Evolutionary conservation across 1,284 basidiomycete species (phyloP).

Genomic region (Coniophora puteana): DNA sequence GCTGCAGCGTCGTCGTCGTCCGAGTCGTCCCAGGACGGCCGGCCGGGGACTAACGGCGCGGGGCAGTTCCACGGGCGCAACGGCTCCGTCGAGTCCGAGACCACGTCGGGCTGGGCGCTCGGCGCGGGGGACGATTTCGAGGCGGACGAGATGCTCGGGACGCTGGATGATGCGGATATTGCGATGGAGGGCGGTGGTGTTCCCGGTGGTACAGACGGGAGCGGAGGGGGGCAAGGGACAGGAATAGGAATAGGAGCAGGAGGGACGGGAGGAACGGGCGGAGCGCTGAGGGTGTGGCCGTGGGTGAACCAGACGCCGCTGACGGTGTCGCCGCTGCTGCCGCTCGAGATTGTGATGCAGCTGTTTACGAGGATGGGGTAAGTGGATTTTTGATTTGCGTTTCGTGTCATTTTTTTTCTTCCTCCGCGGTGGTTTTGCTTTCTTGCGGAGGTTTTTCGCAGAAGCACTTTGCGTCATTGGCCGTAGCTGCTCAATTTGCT

Average conservation of each 20-base stretch:
- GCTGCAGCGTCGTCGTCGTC: too few species aligned
- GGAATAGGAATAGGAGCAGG: conserved; percentile 62
- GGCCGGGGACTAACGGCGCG: too few species aligned
- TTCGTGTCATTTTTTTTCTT: not conserved
- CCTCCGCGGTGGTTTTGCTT: too few species aligned
- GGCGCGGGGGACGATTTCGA: conserved; percentile 69
- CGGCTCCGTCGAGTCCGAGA: conserved; percentile 44
- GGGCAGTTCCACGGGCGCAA: conserved; percentile 33
- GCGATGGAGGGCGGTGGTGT: conserved; percentile 40
- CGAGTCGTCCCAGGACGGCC: too few species aligned
- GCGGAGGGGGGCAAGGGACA: conserved; percentile 52
- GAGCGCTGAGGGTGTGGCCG: conserved; percentile 76
- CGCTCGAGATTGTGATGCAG: conserved; percentile 95
- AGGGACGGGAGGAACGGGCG: conserved; percentile 49
- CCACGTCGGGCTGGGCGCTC: conserved; percentile 48
- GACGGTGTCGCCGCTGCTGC: conserved; percentile 89
- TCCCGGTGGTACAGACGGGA: conserved; percentile 38
- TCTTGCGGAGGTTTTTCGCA: too few species aligned
- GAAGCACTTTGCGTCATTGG: conserved; percentile 5
- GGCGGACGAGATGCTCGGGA: conserved; percentile 48
- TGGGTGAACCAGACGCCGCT: conserved; percentile 95
- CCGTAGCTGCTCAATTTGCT: conserved; percentile 8
- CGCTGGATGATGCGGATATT: too few species aligned
- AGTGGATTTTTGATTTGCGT: conserved; percentile 28
- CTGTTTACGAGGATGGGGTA: conserved; percentile 95